Evolutionary conservation across 2,329 filamentous ascomycete genomes (phyloP).

Genomic region (Phaeosphaeria sp.): DNA sequence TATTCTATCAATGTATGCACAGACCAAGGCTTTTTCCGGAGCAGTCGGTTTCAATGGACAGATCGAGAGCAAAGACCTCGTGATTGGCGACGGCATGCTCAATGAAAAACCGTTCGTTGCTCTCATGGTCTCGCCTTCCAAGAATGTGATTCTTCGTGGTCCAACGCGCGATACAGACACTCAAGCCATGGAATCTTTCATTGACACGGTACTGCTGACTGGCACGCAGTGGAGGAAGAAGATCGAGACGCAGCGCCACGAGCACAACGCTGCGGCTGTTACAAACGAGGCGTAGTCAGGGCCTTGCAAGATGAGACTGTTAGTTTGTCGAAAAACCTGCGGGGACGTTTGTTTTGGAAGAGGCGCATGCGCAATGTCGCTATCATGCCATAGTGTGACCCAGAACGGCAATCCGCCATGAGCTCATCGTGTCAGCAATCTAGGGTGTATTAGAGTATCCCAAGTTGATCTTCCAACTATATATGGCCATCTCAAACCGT

Average conservation of each 20-base stretch:
- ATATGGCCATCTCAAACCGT: too few relatives aligned
- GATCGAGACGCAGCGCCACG: neutral
- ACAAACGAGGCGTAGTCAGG: neutral
- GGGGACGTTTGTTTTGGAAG: neutral
- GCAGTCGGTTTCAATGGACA: neutral
- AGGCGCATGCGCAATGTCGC: neutral
- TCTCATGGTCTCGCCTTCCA: neutral
- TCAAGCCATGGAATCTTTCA: conserved; percentile 8
- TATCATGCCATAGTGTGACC: neutral
- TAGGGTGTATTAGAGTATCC: too few relatives aligned
- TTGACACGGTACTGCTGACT: conserved; percentile 4
- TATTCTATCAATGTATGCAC: conserved; percentile 8
- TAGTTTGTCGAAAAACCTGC: neutral
- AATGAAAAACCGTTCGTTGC: neutral
- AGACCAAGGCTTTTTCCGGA: conserved; percentile 2
- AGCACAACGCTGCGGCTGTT: neutral
- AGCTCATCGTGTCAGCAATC: too few relatives aligned
- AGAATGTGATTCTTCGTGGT: conserved; percentile 6
- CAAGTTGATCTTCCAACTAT: too few relatives aligned
- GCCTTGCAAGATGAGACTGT: neutral
- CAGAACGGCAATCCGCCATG: too few relatives aligned
- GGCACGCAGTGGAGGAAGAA: conserved; percentile 1
- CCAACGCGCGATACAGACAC: neutral
- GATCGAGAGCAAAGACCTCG: conserved; percentile 1
- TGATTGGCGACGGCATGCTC: conserved; percentile 1